Evolutionary conservation across 768 basidiomycete species (phyloP), one percentile per base, ranked within the genome.

Genomic region (Rhizopogon vinicolor): DNA sequence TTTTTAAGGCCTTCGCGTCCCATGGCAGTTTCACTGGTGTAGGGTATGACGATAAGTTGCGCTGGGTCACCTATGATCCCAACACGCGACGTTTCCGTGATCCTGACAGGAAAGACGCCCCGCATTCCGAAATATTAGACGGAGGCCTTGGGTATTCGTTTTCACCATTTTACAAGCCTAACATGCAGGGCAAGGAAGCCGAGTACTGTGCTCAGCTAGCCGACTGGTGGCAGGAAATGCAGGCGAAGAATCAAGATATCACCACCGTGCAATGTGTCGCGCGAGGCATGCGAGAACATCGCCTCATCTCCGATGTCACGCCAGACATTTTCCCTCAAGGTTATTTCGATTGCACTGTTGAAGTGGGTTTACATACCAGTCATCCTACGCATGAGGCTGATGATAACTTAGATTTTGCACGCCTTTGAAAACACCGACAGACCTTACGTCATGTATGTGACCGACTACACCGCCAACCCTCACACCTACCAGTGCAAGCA

Each of bases 261-360:
- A 51, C 63, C 28, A 33, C 44, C 8, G 58, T 64, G 18, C 53
- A 59, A 33, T 65, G 57, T 44, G 43, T 53, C 19, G 31, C 3
- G 7, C 18, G 22, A 43, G 45, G 51, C 39, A 0, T 2, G 40
- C 74, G 78, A 45, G 63, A 67, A 43, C 84, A 84, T 58, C 68
- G 74, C 25, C 65, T 84, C 16, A 72, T 86, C 53, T 74, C 73
- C n/a, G 80, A 84, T 42, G 75, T 74, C 12, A 72, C 72, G 8
- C 81, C 82, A 1, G 62, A 74, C 48, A 68, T 70, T 18, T 66
- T 66, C 12, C 80, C 80, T 2, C 49, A 57, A 19, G 80, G 81
- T 1, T 87, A 77, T 64, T 86, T 87, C 63, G 75, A 86, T 53
- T 86, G 84, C 48, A 84, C 82, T 0, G 74, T 84, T 14, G 80